Conservation (phyloP, 768 basidiomycete species). For the Goffeauzyma gilvescens region DNA sequence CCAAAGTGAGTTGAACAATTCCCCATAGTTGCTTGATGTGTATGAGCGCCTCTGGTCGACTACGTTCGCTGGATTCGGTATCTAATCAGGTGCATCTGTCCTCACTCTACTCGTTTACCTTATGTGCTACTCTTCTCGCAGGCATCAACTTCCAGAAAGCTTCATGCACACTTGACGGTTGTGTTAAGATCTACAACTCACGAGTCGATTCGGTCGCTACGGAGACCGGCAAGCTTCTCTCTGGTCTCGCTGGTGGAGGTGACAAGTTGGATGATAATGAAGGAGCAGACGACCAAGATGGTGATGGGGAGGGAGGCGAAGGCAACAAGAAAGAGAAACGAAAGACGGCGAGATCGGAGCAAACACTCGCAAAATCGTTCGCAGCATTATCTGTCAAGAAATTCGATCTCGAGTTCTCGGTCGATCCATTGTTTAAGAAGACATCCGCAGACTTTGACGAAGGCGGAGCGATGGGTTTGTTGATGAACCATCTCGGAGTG, state of each 20-base stretch:
- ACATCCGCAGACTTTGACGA: constrained; percentile 97
- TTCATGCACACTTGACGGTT: constrained; percentile 88
- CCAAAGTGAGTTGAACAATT: constrained; percentile 20
- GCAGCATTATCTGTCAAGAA: constrained; percentile 71
- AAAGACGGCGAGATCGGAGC: constrained; percentile 38
- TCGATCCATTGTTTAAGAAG: constrained; percentile 94
- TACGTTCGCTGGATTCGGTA: too few species aligned
- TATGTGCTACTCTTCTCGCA: too few species aligned
- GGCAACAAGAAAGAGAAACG: constrained; percentile 37
- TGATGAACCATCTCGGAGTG: constrained; percentile 88
- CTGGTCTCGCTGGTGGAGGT: constrained; percentile 50
- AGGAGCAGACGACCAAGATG: constrained; percentile 45
- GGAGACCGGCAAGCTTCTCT: constrained; percentile 84
- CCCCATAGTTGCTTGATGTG: too few species aligned
- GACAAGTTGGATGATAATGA: constrained; percentile 39
- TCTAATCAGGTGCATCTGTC: too few species aligned
- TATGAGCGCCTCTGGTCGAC: too few species aligned
- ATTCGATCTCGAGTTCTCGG: constrained; percentile 80
- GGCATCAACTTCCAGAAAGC: constrained; percentile 96
- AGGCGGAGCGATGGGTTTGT: constrained; percentile 79
- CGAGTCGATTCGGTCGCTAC: constrained; percentile 92
- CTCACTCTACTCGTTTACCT: too few species aligned
- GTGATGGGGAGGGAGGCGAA: constrained; percentile 39
- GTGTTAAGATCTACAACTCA: constrained; percentile 98
- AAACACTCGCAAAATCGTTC: constrained; percentile 73